These are phyloP conservation scores for Leccinum barrowsii DNA, from an alignment of 768 basidiomycete genomes.

Conservation along the genomic window DNA sequence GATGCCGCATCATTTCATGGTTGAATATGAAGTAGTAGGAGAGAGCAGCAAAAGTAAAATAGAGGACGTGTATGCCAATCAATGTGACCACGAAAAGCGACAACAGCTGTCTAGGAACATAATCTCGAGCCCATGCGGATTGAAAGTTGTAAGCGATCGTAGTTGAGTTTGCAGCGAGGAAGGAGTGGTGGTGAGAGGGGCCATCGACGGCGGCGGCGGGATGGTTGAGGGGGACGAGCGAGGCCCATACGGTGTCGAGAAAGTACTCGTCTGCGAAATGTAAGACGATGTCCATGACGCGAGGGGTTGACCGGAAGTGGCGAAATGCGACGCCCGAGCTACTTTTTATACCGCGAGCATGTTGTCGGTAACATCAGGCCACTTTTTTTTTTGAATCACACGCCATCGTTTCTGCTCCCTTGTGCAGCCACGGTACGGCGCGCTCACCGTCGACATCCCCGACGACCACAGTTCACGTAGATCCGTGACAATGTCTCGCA, in stretches of 20 bases:
- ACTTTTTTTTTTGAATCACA: conserved; percentile 30
- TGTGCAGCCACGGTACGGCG: background rate
- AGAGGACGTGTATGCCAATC: conserved; percentile 79
- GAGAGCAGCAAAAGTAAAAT: conserved; percentile 82
- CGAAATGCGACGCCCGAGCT: background rate
- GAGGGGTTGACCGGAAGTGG: background rate
- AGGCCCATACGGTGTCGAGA: conserved; percentile 79
- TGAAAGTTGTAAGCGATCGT: conserved; percentile 35
- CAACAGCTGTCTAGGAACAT: conserved; percentile 71
- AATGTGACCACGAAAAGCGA: conserved; percentile 72
- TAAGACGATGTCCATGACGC: conserved; percentile 78
- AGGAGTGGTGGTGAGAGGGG: conserved; percentile 20
- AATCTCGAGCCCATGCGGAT: conserved; percentile 85
- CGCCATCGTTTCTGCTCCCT: conserved; percentile 1
- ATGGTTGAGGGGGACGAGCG: conserved; percentile 55
- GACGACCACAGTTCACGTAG: background rate
- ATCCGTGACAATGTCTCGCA: background rate
- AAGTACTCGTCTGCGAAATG: conserved; percentile 62
- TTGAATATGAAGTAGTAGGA: conserved; percentile 91
- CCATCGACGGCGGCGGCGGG: conserved; percentile 41
- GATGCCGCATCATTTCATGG: conserved; percentile 92
- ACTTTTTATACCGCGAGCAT: conserved; percentile 21
- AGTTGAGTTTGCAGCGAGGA: conserved; percentile 35
- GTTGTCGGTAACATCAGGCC: conserved; percentile 25
- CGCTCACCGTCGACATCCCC: background rate